phyloP scores from a whole-genome alignment of 2,329 filamentous ascomycete species.

The Thielaviopsis punctulata region DNA sequence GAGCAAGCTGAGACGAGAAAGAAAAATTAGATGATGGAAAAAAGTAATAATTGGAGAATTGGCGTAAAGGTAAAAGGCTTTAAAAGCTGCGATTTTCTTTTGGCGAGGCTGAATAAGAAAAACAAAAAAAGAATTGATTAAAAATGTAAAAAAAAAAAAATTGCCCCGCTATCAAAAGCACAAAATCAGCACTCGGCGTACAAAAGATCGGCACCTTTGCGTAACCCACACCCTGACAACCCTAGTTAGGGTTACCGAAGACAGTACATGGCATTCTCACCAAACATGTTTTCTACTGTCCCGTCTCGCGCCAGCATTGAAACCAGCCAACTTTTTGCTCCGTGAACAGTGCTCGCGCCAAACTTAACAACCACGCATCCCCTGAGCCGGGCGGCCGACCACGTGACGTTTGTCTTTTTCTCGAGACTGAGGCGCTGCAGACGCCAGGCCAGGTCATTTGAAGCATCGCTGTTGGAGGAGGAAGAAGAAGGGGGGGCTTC shows the following conservation, averaged over 20 bases:
- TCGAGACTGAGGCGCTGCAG: constrained; percentile 39
- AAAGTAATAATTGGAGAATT: neutral
- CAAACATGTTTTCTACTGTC: constrained; percentile 53
- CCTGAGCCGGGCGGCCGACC: constrained; percentile 66
- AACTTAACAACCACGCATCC: constrained; percentile 87
- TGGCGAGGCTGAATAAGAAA: neutral
- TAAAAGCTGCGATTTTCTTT: neutral
- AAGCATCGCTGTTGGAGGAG: constrained; percentile 18
- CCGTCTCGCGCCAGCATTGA: constrained; percentile 59
- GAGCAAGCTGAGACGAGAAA: neutral
- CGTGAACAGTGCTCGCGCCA: constrained; percentile 65
- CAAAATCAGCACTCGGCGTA: neutral
- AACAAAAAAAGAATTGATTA: neutral
- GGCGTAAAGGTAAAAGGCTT: neutral
- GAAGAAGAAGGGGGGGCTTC: constrained; percentile 19
- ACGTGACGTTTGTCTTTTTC: constrained; percentile 44
- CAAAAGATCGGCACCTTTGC: neutral
- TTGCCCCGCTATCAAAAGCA: constrained; percentile 6
- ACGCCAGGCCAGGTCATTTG: constrained; percentile 36
- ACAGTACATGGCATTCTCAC: constrained; percentile 66
- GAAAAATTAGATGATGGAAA: neutral
- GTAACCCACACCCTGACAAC: neutral
- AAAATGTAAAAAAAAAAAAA: constrained; percentile 2
- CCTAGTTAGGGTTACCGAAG: constrained; percentile 29
- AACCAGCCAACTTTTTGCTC: constrained; percentile 62